Evolutionary conservation across 2,329 filamentous ascomycete genomes (phyloP).

Genomic region (Blastomyces gilchristii): DNA sequence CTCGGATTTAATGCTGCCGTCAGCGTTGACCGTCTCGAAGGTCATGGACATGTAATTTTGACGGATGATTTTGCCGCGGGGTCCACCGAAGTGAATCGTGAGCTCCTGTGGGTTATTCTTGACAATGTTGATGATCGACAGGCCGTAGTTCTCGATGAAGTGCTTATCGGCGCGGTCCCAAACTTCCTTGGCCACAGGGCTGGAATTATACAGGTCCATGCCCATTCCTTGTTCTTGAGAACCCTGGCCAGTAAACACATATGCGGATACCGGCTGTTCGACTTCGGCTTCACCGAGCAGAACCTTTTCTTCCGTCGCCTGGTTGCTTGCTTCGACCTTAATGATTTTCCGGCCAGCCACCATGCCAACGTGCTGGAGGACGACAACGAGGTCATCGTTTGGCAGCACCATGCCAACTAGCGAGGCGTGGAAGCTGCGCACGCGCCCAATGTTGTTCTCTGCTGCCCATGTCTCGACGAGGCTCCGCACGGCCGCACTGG

Average conservation of each 20-base stretch:
- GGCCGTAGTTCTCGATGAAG: slow-evolving; percentile 97
- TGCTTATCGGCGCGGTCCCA: slow-evolving; percentile 98
- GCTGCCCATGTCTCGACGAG: slow-evolving; percentile 98
- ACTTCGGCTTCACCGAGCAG: slow-evolving; percentile 91
- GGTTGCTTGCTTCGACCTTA: slow-evolving; percentile 93
- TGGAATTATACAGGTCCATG: slow-evolving; percentile 95
- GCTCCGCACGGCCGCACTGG: slow-evolving; percentile 88
- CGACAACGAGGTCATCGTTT: slow-evolving; percentile 89
- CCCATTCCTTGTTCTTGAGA: slow-evolving; percentile 99
- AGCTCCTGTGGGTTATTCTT: slow-evolving; percentile 99
- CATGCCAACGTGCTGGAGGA: slow-evolving; percentile 95
- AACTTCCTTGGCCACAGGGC: slow-evolving; percentile 86
- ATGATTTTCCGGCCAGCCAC: slow-evolving; percentile 97
- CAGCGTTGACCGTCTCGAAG: slow-evolving; percentile 90
- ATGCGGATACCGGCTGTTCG: slow-evolving; percentile 91
- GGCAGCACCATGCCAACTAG: slow-evolving; percentile 98
- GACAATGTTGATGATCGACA: slow-evolving; percentile 97
- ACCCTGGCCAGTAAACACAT: slow-evolving; percentile 96
- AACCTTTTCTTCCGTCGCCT: slow-evolving; percentile 93
- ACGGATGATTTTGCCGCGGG: slow-evolving; percentile 90
- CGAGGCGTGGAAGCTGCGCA: slow-evolving; percentile 92
- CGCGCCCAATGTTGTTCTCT: slow-evolving; percentile 95
- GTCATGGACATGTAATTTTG: slow-evolving; percentile 99
- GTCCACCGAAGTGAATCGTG: slow-evolving; percentile 94
- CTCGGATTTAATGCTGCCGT: slow-evolving; percentile 92